Base-by-base conservation (phyloP, 1,139 yeast genomes). In the Suhomyces maxii region DNA sequence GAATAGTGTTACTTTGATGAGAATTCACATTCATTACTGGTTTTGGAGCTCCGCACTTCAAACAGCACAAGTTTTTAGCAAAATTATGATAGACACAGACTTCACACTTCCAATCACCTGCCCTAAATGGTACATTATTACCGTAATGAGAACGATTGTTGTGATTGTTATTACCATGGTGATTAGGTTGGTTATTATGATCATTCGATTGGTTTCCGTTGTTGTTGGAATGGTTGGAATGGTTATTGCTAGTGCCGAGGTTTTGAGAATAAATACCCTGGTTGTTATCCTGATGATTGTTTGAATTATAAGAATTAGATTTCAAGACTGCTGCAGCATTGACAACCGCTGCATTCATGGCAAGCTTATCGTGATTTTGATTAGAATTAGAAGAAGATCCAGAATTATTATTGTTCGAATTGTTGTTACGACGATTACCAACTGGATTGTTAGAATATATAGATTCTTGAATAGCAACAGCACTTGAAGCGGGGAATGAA, bases 91-190 rank as follows among this genome's bases (percentile, higher is more conserved):
- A 91, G 41, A 83, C 78, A 64, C 97, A 91, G 33, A 81, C 76
- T 45, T 86, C 95, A 71, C 97, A 90, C 64, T 89, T 90, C 97
- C 97, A 91, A 66, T 91, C 98, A 40, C 98, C 97, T 2, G 97
- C 97, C 58, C 97, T 80, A 67, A 91, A 91, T 12, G 97, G 97
- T 10, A 90, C 95, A 51, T 78, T 72, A 39, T 60, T 66, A 33
- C 63, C 62, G 47, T 65, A 64, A 40, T 63, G 64, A 5, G 58
- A 48, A 18, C 63, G 51, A 23, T 48, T 50, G 43, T 58, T 53
- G 45, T 59, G 51, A 47, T 54, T 50, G 48, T 51, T 48, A 37
- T 49, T 48, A 35, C 41, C 51, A 33, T 37, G 40, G 42, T 47
- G 47, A 46, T 49, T 52, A 46, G 41, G 42, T 50, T 50, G 38